These are phyloP conservation scores for Fusarium chuoi DNA, from an alignment of 2,329 filamentous ascomycete genomes.

Conservation along the genomic window DNA sequence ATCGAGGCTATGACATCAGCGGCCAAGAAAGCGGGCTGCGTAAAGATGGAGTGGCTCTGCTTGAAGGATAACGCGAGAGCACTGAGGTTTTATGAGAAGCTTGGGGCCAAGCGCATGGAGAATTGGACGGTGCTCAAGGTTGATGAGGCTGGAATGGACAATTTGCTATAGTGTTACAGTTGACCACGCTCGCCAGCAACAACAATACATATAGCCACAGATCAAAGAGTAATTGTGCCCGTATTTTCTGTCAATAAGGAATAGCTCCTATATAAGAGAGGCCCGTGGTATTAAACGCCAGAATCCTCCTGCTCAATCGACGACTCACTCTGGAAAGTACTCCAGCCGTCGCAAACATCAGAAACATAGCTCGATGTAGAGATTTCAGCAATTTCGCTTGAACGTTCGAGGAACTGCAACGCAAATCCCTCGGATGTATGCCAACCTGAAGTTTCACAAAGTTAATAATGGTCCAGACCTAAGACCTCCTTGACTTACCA, in stretches of 20 bases:
- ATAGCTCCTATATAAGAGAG: background rate
- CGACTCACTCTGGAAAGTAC: background rate
- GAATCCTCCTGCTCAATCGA: constrained; percentile 4
- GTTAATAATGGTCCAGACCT: background rate
- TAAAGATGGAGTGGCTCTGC: constrained; percentile 18
- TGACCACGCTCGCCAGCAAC: fast-evolving
- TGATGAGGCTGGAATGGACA: background rate
- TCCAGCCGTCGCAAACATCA: constrained; percentile 11
- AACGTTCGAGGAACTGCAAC: constrained; percentile 8
- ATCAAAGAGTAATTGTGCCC: no score
- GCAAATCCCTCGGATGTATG: constrained; percentile 11
- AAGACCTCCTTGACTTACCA: background rate
- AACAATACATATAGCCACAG: background rate
- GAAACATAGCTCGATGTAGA: constrained; percentile 8
- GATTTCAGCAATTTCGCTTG: constrained; percentile 1
- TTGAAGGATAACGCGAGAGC: background rate
- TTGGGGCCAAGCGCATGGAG: background rate
- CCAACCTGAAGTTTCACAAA: background rate
- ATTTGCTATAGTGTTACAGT: background rate
- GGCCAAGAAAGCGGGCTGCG: background rate
- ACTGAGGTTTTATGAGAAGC: constrained; percentile 1
- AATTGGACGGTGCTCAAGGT: constrained; percentile 8
- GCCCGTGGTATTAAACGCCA: background rate
- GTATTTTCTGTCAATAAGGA: background rate
- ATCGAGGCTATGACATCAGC: background rate